A percentile compares a stretch with the other conserved stretches of the same genome.
Conservation (phyloP, 2,329 filamentous ascomycete genomes). For the Kalaharituber pfeilii region DNA sequence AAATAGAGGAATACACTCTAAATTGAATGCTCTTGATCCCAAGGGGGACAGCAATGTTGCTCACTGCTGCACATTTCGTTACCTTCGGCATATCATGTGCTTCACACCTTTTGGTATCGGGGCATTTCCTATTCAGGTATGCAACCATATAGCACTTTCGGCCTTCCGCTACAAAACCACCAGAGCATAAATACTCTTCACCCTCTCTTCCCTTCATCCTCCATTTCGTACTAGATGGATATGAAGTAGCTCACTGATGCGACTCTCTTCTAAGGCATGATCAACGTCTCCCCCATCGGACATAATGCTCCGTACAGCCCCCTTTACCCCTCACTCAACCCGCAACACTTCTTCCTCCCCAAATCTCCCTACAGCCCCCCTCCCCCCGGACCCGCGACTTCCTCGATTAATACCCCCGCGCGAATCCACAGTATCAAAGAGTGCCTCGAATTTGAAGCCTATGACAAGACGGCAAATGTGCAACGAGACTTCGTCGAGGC, state of each 20-base stretch:
- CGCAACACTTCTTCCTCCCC: too few species aligned
- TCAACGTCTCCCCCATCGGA: slow-evolving; percentile 69
- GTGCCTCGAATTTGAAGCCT: slow-evolving; percentile 64
- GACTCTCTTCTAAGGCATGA: slow-evolving; percentile 59
- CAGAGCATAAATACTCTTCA: background rate
- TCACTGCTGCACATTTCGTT: too few species aligned
- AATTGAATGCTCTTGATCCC: too few species aligned
- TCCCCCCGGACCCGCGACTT: background rate
- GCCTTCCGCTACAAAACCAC: background rate
- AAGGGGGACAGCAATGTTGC: too few species aligned
- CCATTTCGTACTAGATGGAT: too few species aligned
- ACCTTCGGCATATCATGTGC: too few species aligned
- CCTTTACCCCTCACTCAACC: background rate
- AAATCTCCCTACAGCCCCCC: too few species aligned
- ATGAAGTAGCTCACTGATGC: too few species aligned
- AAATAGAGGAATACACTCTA: too few species aligned
- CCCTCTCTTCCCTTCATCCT: background rate
- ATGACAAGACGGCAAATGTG: slow-evolving; percentile 61
- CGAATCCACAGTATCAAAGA: slow-evolving; percentile 45
- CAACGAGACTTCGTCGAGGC: slow-evolving; percentile 57
- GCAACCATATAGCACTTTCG: too few species aligned
- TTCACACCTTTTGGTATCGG: background rate
- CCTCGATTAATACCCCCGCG: background rate
- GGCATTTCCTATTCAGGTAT: too few species aligned
- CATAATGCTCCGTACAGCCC: slow-evolving; percentile 47